phyloP scores from a whole-genome alignment of 2,329 filamentous ascomycete species.

The Mycosphaerella sp. region DNA sequence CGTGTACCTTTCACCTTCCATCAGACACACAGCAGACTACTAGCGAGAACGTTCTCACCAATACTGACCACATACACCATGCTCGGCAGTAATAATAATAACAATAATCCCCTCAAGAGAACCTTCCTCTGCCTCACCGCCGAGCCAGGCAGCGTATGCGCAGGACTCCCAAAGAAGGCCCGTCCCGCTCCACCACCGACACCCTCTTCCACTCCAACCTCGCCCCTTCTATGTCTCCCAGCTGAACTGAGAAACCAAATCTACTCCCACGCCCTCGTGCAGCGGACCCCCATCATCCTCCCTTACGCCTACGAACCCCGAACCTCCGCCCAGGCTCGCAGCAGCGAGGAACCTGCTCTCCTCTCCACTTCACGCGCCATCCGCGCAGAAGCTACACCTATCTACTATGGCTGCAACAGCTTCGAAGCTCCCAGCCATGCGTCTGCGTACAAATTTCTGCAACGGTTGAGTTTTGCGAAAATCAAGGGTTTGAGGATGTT shows the following conservation, averaged over 20 bases:
- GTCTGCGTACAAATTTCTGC: conserved; percentile 16
- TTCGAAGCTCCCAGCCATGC: conserved; percentile 19
- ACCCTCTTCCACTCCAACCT: neutral
- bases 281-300: conserved; percentile 11
- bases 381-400: conserved; percentile 19
- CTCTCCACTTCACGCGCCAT: conserved; percentile 13
- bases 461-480: conserved; percentile 9
- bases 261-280: conserved; percentile 14
- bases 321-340: neutral
- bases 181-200: conserved; percentile 4
- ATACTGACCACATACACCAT: neutral
- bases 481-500: conserved; percentile 14
- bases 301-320: conserved; percentile 21
- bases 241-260: conserved; percentile 16
- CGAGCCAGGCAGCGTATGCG: conserved; percentile 11
- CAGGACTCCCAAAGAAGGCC: conserved; percentile 8
- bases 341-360: conserved; percentile 13
- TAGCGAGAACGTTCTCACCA: no score
- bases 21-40: neutral
- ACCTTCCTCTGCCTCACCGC: conserved; percentile 8
- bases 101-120: conserved; percentile 3
- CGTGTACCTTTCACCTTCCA: neutral
- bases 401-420: conserved; percentile 22
- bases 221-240: conserved; percentile 7
- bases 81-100: neutral